phyloP scores from a whole-genome alignment of 257 asterid genomes.

The Echites panduratus region DNA sequence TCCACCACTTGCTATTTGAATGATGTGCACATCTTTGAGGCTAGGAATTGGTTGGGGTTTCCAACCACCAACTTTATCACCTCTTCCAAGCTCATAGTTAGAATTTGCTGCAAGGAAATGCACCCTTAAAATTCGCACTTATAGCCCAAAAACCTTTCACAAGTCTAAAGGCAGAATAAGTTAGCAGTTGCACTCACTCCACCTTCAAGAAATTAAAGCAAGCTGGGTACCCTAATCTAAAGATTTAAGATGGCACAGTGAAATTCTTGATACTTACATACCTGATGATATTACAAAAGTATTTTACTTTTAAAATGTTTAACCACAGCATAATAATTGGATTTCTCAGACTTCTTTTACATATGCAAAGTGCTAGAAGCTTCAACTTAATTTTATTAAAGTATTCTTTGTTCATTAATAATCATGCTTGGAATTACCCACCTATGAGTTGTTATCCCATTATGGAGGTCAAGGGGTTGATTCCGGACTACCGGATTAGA shows the following conservation, averaged over 20 bases:
- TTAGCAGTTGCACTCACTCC: background rate
- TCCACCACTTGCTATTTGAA: conserved; percentile 94
- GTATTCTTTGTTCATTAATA: background rate
- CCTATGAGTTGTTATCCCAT: no score
- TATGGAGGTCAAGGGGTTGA: no score
- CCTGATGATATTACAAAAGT: background rate
- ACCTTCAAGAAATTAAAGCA: background rate
- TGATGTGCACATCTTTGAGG: conserved; percentile 58
- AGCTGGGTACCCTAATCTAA: background rate
- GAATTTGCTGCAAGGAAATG: conserved; percentile 83
- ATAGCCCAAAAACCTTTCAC: background rate
- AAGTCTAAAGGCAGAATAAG: background rate
- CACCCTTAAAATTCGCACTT: conserved; percentile 1
- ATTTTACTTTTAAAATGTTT: no score
- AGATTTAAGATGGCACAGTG: background rate
- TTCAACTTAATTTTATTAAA: no score
- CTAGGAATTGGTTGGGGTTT: conserved; percentile 80
- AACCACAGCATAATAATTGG: background rate
- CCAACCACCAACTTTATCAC: conserved; percentile 88
- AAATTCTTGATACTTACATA: background rate
- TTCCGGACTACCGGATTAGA: no score
- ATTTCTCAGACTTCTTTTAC: background rate
- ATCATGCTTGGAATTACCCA: no score
- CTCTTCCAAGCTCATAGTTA: conserved; percentile 96
- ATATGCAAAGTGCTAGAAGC: no score